Base-by-base conservation (phyloP, 208 protist genomes). In the Sergeia podlipaevii region DNA sequence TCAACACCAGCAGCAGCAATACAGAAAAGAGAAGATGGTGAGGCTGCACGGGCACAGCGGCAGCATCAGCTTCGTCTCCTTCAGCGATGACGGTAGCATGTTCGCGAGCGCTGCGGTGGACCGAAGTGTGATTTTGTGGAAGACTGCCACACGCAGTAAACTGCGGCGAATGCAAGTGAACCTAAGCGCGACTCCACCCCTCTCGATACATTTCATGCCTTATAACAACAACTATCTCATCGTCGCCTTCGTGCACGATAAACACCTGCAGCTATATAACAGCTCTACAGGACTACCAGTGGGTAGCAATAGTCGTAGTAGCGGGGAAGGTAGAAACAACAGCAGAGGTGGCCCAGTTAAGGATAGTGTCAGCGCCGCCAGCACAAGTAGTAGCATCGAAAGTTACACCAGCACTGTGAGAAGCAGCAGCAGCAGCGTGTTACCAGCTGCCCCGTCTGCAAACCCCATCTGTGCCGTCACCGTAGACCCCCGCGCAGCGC, bases 181-280 rank as follows among this genome's bases (percentile, higher is more conserved):
- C 15, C 51, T 46, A 6, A 36, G 30, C 39, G 42, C 54, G 45
- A 58, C 63, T 4, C 77, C 77, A 23, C 41, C 52, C 17, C 51
- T 69, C 21, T n/a, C n/a, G n/a, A 71, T 77, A 11, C 48, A 60
- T 20, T 89, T 89, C 51, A 76, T 81, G 64, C 77, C 81, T 5
- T 57, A 70, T 36, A 89, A 89, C 62, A 85, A 85, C 65, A 89
- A 89, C 55, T 89, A 83, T 48, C 41, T 84, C 17, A 58, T 89
- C 17, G 77, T 85, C 30, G 72, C 63, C 48, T 76, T 66, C 45
- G 45, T 63, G n/a, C 61, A 64, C 28, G 57, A 69, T 36, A 60
- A 50, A n/a, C 49, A 69, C 20, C 42, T 85, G 23, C 56, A 64
- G 13, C 53, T 89, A 11, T 85, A 80, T 62, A 85, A 89, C 67